Evolutionary conservation across 2,329 filamentous ascomycete genomes (phyloP).

Genomic region (Sphaerulina populicola): DNA sequence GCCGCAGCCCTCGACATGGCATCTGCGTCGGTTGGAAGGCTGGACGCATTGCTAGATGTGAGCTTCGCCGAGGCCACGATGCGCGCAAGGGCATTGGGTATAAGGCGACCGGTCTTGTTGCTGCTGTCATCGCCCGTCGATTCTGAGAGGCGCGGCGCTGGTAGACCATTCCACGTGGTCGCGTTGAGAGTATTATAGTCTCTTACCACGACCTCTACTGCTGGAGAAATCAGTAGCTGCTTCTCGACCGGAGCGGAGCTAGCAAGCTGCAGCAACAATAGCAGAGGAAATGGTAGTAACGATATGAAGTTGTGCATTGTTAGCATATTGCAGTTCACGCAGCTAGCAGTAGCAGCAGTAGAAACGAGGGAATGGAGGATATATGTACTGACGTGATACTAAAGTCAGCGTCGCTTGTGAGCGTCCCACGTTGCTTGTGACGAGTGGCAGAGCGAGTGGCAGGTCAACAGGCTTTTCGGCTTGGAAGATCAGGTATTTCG

Average conservation of each 20-base stretch:
- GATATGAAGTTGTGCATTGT: conserved; percentile 8
- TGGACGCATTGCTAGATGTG: neutral
- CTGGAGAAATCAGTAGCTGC: neutral
- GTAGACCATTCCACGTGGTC: conserved; percentile 11
- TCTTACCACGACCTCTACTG: conserved; percentile 12
- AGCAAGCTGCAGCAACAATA: neutral
- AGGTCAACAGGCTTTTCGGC: neutral
- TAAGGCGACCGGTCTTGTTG: conserved; percentile 1
- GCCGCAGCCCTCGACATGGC: neutral
- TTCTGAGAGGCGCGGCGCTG: neutral
- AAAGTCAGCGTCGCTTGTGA: neutral
- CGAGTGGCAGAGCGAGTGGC: conserved; percentile 7
- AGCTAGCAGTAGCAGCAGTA: neutral
- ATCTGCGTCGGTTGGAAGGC: neutral
- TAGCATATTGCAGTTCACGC: conserved; percentile 5
- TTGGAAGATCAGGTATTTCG: neutral
- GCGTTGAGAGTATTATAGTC: conserved; percentile 20
- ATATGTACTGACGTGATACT: conserved; percentile 9
- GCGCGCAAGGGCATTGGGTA: neutral
- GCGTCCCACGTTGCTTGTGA: neutral
- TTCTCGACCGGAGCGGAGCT: neutral
- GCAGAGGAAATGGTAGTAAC: conserved; percentile 4
- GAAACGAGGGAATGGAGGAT: neutral
- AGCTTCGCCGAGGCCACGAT: neutral
- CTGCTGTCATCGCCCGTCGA: neutral